These are phyloP conservation scores for Ustulina deusta DNA, from an alignment of 2,329 filamentous ascomycete genomes.

Conservation along the genomic window DNA sequence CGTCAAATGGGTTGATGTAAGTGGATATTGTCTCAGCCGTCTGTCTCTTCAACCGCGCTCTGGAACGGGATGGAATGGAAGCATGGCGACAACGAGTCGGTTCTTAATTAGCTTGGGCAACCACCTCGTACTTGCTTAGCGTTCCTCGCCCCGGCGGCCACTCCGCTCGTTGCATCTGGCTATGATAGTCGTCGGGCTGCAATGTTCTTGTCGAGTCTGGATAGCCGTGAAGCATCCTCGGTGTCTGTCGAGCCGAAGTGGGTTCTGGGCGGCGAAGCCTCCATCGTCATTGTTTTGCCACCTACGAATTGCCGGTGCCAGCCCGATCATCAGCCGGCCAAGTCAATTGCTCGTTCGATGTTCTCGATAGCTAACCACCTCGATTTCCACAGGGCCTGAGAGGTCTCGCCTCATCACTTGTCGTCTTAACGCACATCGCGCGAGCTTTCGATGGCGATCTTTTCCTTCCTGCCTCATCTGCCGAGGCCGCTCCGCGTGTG, in stretches of 20 bases:
- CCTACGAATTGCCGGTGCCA: not conserved
- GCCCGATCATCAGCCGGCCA: slow-evolving; percentile 2
- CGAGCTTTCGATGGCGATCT: slow-evolving; percentile 64
- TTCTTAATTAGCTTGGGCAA: not conserved
- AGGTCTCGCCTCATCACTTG: slow-evolving; percentile 65
- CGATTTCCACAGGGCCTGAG: slow-evolving; percentile 61
- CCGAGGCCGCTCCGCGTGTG: slow-evolving; percentile 59
- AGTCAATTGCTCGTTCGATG: not conserved
- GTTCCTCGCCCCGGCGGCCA: not conserved
- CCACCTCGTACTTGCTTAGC: not conserved
- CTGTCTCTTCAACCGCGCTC: not conserved
- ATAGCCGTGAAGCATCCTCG: not conserved
- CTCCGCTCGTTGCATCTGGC: not conserved
- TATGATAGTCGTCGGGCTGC: not conserved
- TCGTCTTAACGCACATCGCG: slow-evolving; percentile 66
- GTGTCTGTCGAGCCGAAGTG: not conserved
- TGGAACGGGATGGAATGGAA: not conserved
- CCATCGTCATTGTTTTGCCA: not conserved
- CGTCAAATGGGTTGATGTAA: slow-evolving; percentile 71
- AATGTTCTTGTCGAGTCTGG: not conserved
- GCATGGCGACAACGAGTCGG: not conserved
- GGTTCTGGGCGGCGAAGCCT: not conserved
- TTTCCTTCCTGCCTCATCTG: slow-evolving; percentile 60
- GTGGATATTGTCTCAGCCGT: slow-evolving; percentile 46
- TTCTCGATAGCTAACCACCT: slow-evolving; percentile 20